Base-by-base conservation (phyloP, 495 filamentous ascomycete genomes). In the Xylaria palmicola region DNA sequence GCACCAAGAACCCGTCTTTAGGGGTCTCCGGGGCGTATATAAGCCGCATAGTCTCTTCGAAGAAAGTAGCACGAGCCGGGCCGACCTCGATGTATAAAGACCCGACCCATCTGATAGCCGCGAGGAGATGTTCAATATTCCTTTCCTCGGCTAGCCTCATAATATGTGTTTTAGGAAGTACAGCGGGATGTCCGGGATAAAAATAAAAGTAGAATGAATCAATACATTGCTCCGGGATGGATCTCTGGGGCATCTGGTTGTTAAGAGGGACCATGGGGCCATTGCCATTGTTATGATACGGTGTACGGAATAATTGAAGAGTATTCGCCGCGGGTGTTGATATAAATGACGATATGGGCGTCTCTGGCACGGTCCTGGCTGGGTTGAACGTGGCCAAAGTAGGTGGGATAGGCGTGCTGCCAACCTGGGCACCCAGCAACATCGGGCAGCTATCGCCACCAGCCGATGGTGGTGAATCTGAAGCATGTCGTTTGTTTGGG, bases 71-170 rank as follows among this genome's bases (percentile, higher is more conserved):
- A 37, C 74, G 72, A 29, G 79, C 72, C 8, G 79, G 74, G 34
- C 79, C 79, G n/a, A 81, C 78, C 32, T 77, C 74, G 36, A 82
- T 62, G 60, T 83, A 88, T 62, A 85, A 81, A 0, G 86, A 86
- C 41, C 86, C 88, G 30, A 91, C 80, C 73, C 85, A 91, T 51
- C 86, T 80, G 73, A 91, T 89, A 24, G 87, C 87, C 26, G 87
- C 78, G 43, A 86, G 67, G 3, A 85, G 63, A 60, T 75, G 67
- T 39, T 71, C 68, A 29, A 81, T 49, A 26, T 76, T 72, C 24
- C 73, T 63, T 15, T 80, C 74, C 56, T 83, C 79, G 4, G 77
- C 65, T 56, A 81, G 54, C 41, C 72, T 74, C 49, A 81, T 60
- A 26, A 82, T 74, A 48, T 74, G 65, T 15, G 76, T 70, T 65